These are phyloP conservation scores for Antitrichia curtipendula DNA, from an alignment of 225 moss, liverwort and hornwort species.

Conservation along the genomic window DNA sequence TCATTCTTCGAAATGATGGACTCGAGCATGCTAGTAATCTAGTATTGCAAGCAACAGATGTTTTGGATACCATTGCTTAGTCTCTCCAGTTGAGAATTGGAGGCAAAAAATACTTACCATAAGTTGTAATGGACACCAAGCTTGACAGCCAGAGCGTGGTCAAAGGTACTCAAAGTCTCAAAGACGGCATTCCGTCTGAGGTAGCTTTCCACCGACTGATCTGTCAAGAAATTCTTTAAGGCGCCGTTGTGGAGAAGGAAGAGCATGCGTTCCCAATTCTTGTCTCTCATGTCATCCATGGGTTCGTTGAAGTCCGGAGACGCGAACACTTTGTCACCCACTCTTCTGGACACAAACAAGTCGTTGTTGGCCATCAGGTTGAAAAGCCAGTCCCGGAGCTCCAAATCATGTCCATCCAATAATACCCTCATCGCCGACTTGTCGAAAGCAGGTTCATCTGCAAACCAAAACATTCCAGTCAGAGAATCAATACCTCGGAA, in stretches of 20 bases:
- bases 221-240: conserved; percentile 32
- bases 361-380: conserved; percentile 34
- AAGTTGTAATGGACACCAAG: conserved; percentile 55
- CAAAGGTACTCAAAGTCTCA: conserved; percentile 45
- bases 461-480: neutral
- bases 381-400: conserved; percentile 31
- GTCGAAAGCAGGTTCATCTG: conserved; percentile 50
- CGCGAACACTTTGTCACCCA: conserved; percentile 39
- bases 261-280: conserved; percentile 39
- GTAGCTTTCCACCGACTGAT: conserved; percentile 9
- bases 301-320: conserved; percentile 37
- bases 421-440: conserved; percentile 34
- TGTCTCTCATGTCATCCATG: conserved; percentile 38
- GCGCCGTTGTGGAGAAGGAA: conserved; percentile 28
- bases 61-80: neutral
- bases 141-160: conserved; percentile 60
- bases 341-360: conserved; percentile 49
- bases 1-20: neutral
- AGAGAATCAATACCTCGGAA: neutral
- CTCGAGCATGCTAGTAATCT: neutral
- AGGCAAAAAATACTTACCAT: conserved; percentile 17
- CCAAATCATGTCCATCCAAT: conserved; percentile 64
- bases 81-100: neutral
- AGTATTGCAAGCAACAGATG: neutral
- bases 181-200: conserved; percentile 21